A percentile compares a stretch with the other conserved stretches of the same genome.
Evolutionary conservation across 495 filamentous ascomycete species (phyloP).

Genomic region (Trichoderma gamsii): DNA sequence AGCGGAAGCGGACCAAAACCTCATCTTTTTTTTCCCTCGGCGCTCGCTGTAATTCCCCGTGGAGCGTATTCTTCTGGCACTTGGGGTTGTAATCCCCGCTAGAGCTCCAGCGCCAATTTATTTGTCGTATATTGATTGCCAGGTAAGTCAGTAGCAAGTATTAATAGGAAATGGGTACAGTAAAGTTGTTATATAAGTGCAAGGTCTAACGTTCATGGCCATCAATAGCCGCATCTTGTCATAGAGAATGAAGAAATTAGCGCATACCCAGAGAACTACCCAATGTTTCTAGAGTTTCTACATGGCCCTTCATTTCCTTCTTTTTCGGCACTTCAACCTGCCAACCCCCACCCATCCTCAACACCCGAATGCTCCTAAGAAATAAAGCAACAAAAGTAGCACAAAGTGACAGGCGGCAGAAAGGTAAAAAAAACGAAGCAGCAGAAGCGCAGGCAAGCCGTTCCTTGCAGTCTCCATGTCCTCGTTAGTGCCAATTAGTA

Average conservation of each 20-base stretch:
- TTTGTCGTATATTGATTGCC: background rate
- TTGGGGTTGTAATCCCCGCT: background rate
- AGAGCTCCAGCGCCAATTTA: background rate
- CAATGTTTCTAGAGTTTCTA: background rate
- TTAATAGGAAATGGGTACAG: too few relatives aligned
- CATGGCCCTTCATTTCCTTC: background rate
- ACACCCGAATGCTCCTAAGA: background rate
- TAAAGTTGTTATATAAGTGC: too few relatives aligned
- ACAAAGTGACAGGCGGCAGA: background rate
- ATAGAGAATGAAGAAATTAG: background rate
- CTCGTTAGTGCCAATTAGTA: background rate
- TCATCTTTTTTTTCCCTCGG: background rate
- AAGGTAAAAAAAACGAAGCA: background rate
- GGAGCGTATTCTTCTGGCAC: background rate
- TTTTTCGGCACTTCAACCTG: background rate
- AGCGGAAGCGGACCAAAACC: background rate
- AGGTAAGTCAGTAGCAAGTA: too few relatives aligned
- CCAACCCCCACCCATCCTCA: background rate
- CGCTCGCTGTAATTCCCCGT: conserved; percentile 4
- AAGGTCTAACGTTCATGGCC: background rate
- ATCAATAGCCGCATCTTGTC: background rate
- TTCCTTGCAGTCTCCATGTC: background rate
- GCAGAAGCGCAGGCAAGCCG: background rate
- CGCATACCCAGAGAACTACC: background rate
- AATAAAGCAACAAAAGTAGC: background rate